Evolutionary conservation across 192 early-diverging fungal genomes (phyloP), one percentile per base, ranked within the genome.

Genomic region (Coemansia asiatica): DNA sequence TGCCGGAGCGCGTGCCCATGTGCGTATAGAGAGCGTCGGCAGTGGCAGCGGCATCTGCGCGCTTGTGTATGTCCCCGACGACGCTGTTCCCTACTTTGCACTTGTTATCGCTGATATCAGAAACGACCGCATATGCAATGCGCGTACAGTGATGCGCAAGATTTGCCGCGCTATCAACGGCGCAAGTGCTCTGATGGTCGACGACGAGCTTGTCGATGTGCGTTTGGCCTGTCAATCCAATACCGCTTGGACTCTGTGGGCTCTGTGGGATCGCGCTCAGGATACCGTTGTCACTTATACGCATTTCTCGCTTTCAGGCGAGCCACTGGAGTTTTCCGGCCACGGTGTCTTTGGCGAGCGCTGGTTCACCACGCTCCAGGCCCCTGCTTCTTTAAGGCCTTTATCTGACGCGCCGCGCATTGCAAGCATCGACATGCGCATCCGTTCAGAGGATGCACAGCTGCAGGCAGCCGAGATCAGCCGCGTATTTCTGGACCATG

Each of bases 61-160:
- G 53, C 54, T 77, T n/a, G 78, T 74, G n/a, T 84, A 75, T 71
- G 78, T 84, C 4, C 68, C 74, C 0, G 82, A 84, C 60, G 76
- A 79, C 51, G 69, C 70, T 2, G 60, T 70, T 53, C 82, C 82
- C 13, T 84, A 84, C 64, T 80, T 84, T 57, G 58, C 74, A n/a
- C 59, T 84, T 3, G 53, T 77, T 26, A 64, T 68, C 35, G 48
- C 63, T 3, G 51, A 54, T 4, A 16, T 16, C 5, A 16, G 25
- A 33, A 59, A 67, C 1, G 61, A 67, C 8, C 71, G 68, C 15
- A 53, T 76, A 13, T 29, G 31, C 26, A 28, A 49, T 12, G 75
- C 72, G 25, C 67, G 68, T 53, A 76, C 75, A 7, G 62, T 82
- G 16, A 70, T 82, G 74, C 68, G 72, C 67, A 76, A 74, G 71